These are phyloP conservation scores for Styphnolobium japonicum DNA, from an alignment of 306 rosid species.

Conservation along the genomic window DNA sequence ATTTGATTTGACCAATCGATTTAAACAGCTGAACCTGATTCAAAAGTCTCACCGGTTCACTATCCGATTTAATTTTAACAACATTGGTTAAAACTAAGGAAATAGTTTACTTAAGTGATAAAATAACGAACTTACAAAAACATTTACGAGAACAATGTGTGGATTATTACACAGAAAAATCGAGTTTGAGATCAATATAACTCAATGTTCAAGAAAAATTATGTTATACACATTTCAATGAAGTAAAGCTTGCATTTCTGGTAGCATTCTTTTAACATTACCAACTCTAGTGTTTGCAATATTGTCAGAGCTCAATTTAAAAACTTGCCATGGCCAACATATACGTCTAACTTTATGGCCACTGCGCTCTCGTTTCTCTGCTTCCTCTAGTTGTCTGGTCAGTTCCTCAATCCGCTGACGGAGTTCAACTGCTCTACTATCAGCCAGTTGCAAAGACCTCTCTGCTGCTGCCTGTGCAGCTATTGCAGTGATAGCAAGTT, in stretches of 20 bases:
- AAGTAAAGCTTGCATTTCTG: conserved; percentile 79
- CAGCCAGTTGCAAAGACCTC: conserved; percentile 67
- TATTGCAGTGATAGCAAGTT: conserved; percentile 72
- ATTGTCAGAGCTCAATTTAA: conserved; percentile 34
- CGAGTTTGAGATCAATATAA: conserved; percentile 1
- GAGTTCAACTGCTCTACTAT: conserved; percentile 61
- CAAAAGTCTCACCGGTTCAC: too few species aligned
- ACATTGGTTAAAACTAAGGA: too few species aligned
- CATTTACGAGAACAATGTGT: not conserved
- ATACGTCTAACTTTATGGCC: conserved; percentile 47
- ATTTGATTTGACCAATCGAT: too few species aligned
- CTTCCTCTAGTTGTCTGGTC: conserved; percentile 60
- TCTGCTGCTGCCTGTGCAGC: conserved; percentile 88
- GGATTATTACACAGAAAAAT: not conserved
- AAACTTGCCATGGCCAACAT: conserved; percentile 86
- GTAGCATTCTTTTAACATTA: conserved; percentile 50
- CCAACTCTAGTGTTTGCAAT: conserved; percentile 32
- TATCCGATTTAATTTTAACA: too few species aligned
- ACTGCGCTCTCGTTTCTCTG: conserved; percentile 55
- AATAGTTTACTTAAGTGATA: too few species aligned
- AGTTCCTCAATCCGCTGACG: conserved; percentile 54
- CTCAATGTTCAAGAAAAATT: not conserved
- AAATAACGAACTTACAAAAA: too few species aligned
- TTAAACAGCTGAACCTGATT: too few species aligned
- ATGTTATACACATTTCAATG: conserved; percentile 18